A percentile compares a stretch with the other conserved stretches of the same genome.
These are phyloP conservation scores for Corymbia calophylla DNA, from an alignment of 441 rosid genomes.

Conservation along the genomic window DNA sequence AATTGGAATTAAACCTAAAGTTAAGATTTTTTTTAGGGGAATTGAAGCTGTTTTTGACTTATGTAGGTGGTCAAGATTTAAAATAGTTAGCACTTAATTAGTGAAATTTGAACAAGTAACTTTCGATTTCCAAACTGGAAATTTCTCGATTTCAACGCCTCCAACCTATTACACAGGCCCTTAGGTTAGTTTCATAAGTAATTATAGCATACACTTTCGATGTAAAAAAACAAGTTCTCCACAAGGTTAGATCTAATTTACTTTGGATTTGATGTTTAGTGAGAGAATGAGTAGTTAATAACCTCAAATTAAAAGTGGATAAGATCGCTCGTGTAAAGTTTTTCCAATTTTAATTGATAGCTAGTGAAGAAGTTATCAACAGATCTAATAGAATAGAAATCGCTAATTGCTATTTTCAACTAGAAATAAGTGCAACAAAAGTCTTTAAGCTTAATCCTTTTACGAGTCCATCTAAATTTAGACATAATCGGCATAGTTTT, in stretches of 20 bases:
- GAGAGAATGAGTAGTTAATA: background rate
- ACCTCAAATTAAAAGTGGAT: background rate
- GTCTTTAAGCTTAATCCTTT: background rate
- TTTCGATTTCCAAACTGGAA: fast-evolving
- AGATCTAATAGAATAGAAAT: background rate
- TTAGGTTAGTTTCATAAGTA: background rate
- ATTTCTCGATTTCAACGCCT: background rate
- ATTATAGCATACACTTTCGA: background rate
- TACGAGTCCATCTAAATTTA: background rate
- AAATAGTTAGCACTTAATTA: background rate
- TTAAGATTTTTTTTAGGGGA: background rate
- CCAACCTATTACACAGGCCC: background rate
- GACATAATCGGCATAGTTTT: background rate
- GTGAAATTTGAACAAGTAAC: background rate
- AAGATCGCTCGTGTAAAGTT: background rate
- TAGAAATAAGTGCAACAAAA: background rate
- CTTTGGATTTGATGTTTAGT: background rate
- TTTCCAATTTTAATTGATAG: background rate
- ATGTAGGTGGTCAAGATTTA: background rate
- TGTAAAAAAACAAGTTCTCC: background rate
- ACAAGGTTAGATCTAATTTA: background rate
- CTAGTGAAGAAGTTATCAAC: background rate
- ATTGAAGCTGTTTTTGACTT: background rate
- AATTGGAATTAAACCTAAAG: background rate
- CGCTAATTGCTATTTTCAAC: background rate